A percentile compares a stretch with the other conserved stretches of the same genome.
phyloP scores from a whole-genome alignment of 441 rosid species.

The Populus hybrid region DNA sequence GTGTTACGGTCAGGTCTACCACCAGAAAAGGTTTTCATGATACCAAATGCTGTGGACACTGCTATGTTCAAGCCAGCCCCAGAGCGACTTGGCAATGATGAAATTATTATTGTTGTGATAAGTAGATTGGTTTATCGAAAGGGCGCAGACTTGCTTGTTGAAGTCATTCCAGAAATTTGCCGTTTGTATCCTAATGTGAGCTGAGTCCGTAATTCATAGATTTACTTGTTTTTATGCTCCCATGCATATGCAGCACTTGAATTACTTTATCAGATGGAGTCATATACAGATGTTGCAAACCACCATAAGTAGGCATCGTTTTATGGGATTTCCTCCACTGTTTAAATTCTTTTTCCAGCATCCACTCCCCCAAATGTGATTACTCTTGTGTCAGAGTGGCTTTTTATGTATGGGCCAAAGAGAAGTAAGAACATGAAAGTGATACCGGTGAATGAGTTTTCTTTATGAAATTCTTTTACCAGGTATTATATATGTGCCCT shows the following conservation, averaged over 20 bases:
- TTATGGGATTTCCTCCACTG: background rate
- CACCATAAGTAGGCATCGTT: background rate
- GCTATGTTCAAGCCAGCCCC: slow-evolving; percentile 90
- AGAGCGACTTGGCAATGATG: slow-evolving; percentile 47
- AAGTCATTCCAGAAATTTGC: slow-evolving; percentile 94
- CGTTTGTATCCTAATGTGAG: slow-evolving; percentile 73
- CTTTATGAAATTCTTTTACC: background rate
- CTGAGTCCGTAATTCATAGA: background rate
- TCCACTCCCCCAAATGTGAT: background rate
- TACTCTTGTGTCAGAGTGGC: background rate
- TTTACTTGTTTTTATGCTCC: background rate
- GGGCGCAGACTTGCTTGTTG: slow-evolving; percentile 96
- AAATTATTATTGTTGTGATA: slow-evolving; percentile 82
- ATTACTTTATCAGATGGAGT: background rate
- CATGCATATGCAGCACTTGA: background rate
- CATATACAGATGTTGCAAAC: background rate
- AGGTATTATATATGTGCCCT: background rate
- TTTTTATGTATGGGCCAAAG: background rate
- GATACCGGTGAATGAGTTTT: background rate
- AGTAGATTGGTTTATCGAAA: slow-evolving; percentile 95
- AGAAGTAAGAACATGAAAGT: background rate
- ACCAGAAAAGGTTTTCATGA: slow-evolving; percentile 78
- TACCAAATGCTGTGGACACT: slow-evolving; percentile 97
- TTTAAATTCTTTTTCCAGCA: background rate
- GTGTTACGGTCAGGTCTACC: slow-evolving; percentile 84